Evolutionary conservation across 352 stramenopile genomes (phyloP).

Genomic region (Pythium grandisporangium): DNA sequence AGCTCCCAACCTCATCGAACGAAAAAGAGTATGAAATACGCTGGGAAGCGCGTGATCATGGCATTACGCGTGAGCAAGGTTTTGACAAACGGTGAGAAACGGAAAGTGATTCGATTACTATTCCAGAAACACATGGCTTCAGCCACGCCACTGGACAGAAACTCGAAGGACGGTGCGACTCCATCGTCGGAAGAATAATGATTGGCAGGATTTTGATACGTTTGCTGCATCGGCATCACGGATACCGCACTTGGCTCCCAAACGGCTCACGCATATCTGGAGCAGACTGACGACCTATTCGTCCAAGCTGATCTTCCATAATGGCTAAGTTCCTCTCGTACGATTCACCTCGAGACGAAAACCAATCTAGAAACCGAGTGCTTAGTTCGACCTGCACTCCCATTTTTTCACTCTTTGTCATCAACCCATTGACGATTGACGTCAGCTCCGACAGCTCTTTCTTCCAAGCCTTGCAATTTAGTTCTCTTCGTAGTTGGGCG

Average conservation of each 20-base stretch:
- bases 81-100: conserved; percentile 35
- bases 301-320: conserved; percentile 52
- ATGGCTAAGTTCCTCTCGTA: conserved; percentile 68
- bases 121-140: conserved; percentile 23
- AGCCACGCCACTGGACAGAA: no score
- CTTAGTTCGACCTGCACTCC: conserved; percentile 37
- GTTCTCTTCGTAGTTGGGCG: conserved; percentile 8
- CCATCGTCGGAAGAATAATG: no score
- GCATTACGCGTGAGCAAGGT: conserved; percentile 39
- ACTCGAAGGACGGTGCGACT: no score
- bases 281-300: conserved; percentile 24
- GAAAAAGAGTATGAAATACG: conserved; percentile 34
- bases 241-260: conserved; percentile 28
- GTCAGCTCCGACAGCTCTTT: conserved; percentile 9
- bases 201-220: no score
- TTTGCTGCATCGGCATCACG: no score
- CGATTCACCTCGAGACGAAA: conserved; percentile 45
- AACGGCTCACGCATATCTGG: conserved; percentile 39
- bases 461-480: conserved; percentile 16
- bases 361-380: conserved; percentile 70
- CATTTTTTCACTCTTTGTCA: conserved; percentile 15
- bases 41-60: conserved; percentile 65
- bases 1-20: no score
- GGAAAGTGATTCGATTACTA: conserved; percentile 46
- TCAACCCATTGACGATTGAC: conserved; percentile 3